Conservation (phyloP, 345 rosid species). For the Aethionema arabicum region DNA sequence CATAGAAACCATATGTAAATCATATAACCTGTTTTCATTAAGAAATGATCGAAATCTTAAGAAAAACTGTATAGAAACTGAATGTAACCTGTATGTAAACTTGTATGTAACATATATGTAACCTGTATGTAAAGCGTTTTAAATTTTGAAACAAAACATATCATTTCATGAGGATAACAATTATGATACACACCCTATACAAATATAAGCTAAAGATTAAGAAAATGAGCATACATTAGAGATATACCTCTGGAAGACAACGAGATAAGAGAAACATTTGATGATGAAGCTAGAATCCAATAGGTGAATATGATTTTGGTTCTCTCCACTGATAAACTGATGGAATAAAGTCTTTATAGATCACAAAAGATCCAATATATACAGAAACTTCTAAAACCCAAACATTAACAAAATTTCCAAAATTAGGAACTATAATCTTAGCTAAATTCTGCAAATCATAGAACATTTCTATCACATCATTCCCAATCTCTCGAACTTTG, state of each 20-base stretch:
- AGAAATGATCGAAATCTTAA: too few relatives aligned
- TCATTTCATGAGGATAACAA: too few relatives aligned
- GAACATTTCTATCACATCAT: constrained; percentile 66
- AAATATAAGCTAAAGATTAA: background rate
- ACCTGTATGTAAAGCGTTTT: too few relatives aligned
- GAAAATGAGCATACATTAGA: background rate
- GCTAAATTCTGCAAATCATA: constrained; percentile 63
- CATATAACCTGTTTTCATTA: too few relatives aligned
- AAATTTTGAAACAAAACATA: too few relatives aligned
- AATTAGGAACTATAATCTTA: constrained; percentile 68
- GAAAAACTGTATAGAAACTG: too few relatives aligned
- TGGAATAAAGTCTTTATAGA: constrained; percentile 70
- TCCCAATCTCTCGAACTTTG: constrained; percentile 58
- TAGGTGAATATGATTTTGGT: constrained; percentile 54
- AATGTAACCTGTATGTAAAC: too few relatives aligned
- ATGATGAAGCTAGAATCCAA: constrained; percentile 68
- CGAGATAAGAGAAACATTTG: constrained; percentile 55
- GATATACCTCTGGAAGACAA: constrained; percentile 57
- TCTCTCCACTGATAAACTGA: constrained; percentile 55
- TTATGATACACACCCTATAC: too few relatives aligned
- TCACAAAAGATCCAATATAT: constrained; percentile 72
- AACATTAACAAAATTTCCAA: constrained; percentile 61
- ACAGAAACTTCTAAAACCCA: constrained; percentile 71
- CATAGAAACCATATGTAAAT: too few relatives aligned
- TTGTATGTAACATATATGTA: too few relatives aligned